Evolutionary conservation across 768 basidiomycete species (phyloP).

Genomic region (Galerina sulciceps): DNA sequence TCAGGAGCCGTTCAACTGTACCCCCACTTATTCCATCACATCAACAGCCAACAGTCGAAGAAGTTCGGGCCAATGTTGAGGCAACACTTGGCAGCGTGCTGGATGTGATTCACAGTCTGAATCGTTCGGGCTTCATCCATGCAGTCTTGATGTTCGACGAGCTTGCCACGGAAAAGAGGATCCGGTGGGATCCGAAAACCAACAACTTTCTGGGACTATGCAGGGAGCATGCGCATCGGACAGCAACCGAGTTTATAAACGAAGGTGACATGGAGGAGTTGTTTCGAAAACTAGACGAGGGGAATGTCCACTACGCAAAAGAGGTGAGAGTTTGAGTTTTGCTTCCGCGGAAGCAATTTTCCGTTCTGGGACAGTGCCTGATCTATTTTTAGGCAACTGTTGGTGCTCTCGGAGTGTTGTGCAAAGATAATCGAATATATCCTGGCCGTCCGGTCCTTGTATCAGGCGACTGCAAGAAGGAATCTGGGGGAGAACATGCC

Average conservation of each 20-base stretch:
- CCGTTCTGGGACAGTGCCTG: too few relatives aligned
- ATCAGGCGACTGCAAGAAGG: conserved; percentile 30
- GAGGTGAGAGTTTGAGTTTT: conserved; percentile 21
- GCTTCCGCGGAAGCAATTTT: background rate
- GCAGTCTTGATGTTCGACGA: conserved; percentile 31
- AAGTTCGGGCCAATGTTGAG: background rate
- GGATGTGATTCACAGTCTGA: background rate
- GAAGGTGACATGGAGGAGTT: conserved; percentile 27
- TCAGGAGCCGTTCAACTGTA: conserved; percentile 15
- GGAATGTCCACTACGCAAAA: conserved; percentile 25
- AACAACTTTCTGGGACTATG: conserved; percentile 32
- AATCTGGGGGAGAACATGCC: conserved; percentile 16
- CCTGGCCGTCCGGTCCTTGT: conserved; percentile 24
- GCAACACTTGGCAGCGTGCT: background rate
- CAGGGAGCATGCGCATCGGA: conserved; percentile 24
- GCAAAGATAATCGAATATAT: conserved; percentile 22
- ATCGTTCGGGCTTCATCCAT: background rate
- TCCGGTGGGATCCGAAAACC: conserved; percentile 26
- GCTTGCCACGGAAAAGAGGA: conserved; percentile 26
- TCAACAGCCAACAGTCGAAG: background rate
- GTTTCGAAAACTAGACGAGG: conserved; percentile 18
- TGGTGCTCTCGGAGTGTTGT: conserved; percentile 25
- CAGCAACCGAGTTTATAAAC: conserved; percentile 21
- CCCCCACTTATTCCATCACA: conserved; percentile 12
- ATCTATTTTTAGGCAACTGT: too few relatives aligned